Evolutionary conservation across 1,284 basidiomycete species (phyloP), one percentile per base, ranked within the genome.

Genomic region (Porphyrellus sp.): DNA sequence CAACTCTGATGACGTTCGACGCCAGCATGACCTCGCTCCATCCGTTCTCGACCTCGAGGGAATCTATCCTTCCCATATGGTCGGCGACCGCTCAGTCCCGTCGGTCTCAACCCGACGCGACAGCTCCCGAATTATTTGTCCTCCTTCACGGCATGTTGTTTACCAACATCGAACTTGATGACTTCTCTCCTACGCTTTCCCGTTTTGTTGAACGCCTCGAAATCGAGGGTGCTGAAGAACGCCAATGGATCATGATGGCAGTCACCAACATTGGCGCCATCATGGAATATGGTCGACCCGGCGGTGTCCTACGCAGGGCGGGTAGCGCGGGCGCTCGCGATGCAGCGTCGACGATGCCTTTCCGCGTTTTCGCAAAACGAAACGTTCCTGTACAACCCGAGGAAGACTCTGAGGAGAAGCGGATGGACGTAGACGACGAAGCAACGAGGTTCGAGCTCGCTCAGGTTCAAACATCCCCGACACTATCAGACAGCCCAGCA

Each of bases 181-280:
- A 93, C 68, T 98, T 98, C 64, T 74, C 81, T 37, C 77, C 84
- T 1, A 86, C 88, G 0, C 82, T 93, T 43, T 87, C 86, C 3
- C 86, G 92, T 27, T 91, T 97, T 67, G 78, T 93, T 55, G 91
- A 95, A 68, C 85, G 90, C 33, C 79, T 98, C 1, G 80, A 86
- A 58, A 86, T 95, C 43, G 85, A 90, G 62, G 84, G 83, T 52
- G 80, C 82, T 3, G 83, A 91, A 48, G 92, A 93, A 66, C 83
- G 88, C 21, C 90, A 93, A 56, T 99, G 96, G 96, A 89, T 92
- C 61, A 93, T 96, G 86, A 95, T 98, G 89, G 94, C 83, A 0
- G 75, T 87, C 31, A 77, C 91, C 63, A 97, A 96, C 68, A 78
- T 98, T 18, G 80, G 83, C 5, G 81, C 89, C 0, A 69, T 97